Evolutionary conservation across 2,329 filamentous ascomycete species (phyloP).

Genomic region (Epichloe bromicola): DNA sequence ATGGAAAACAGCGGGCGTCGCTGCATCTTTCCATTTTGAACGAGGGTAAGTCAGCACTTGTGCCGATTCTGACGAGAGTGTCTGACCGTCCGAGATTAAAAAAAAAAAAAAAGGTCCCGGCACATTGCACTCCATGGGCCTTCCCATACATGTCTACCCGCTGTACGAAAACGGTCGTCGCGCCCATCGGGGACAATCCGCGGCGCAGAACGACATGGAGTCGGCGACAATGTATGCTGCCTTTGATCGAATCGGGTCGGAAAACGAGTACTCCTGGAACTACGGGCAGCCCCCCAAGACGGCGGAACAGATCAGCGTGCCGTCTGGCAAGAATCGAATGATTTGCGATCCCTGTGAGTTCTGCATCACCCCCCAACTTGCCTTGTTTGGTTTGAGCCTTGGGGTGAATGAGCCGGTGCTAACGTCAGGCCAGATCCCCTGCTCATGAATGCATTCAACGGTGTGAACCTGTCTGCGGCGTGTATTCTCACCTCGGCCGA

Average conservation of each 20-base stretch:
- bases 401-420: background rate
- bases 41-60: conserved; percentile 12
- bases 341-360: conserved; percentile 53
- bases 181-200: conserved; percentile 39
- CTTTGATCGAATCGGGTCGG: conserved; percentile 43
- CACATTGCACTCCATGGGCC: conserved; percentile 42
- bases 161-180: conserved; percentile 53
- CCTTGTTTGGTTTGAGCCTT: background rate
- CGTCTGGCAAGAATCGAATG: conserved; percentile 48
- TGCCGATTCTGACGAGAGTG: too few relatives aligned
- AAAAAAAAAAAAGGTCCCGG: conserved; percentile 34
- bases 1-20: conserved; percentile 29
- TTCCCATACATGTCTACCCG: conserved; percentile 55
- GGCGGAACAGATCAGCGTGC: conserved; percentile 37
- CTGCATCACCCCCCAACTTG: background rate
- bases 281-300: conserved; percentile 32
- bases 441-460: conserved; percentile 61
- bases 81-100: too few relatives aligned
- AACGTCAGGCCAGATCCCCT: conserved; percentile 38
- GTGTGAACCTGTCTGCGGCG: conserved; percentile 49
- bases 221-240: conserved; percentile 46
- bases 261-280: conserved; percentile 44
- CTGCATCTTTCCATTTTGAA: conserved; percentile 32
- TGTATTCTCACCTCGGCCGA: conserved; percentile 46
- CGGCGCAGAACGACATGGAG: conserved; percentile 42